Evolutionary conservation across 2,329 filamentous ascomycete genomes (phyloP).

Genomic region (Fusarium brevicatenulatum): DNA sequence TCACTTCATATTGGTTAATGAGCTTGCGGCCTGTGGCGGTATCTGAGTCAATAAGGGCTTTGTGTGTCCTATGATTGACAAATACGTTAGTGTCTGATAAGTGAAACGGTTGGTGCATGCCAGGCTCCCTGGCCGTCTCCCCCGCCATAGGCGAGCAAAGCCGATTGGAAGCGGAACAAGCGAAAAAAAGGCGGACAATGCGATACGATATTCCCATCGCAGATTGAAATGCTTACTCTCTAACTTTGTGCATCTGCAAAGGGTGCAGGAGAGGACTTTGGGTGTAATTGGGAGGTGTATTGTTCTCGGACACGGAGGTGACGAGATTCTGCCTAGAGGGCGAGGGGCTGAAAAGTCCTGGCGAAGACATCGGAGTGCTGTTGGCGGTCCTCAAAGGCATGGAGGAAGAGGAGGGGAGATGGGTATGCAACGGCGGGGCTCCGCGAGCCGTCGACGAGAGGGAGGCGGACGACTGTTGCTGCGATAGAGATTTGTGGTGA

Average conservation of each 20-base stretch:
- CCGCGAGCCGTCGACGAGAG: conserved; percentile 42
- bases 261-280: conserved; percentile 75
- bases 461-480: conserved; percentile 45
- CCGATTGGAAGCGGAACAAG: conserved; percentile 5
- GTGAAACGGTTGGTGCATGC: conserved; percentile 10
- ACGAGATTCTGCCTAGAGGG: conserved; percentile 54
- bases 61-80: conserved; percentile 73
- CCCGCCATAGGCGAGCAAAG: conserved; percentile 14
- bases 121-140: conserved; percentile 19
- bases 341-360: conserved; percentile 68
- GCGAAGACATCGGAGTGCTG: conserved; percentile 69
- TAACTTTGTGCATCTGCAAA: conserved; percentile 76
- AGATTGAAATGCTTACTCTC: conserved; percentile 70
- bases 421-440: conserved; percentile 44
- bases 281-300: conserved; percentile 59
- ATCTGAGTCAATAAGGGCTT: conserved; percentile 90
- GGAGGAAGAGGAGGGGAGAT: conserved; percentile 51
- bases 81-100: conserved; percentile 30
- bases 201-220: not conserved
- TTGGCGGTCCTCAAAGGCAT: conserved; percentile 60
- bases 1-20: conserved; percentile 97
- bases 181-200: not conserved
- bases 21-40: conserved; percentile 89
- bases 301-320: conserved; percentile 62
- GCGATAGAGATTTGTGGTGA: conserved; percentile 45